Conservation (phyloP, 345 rosid genomes). For the Populus davidiana region DNA sequence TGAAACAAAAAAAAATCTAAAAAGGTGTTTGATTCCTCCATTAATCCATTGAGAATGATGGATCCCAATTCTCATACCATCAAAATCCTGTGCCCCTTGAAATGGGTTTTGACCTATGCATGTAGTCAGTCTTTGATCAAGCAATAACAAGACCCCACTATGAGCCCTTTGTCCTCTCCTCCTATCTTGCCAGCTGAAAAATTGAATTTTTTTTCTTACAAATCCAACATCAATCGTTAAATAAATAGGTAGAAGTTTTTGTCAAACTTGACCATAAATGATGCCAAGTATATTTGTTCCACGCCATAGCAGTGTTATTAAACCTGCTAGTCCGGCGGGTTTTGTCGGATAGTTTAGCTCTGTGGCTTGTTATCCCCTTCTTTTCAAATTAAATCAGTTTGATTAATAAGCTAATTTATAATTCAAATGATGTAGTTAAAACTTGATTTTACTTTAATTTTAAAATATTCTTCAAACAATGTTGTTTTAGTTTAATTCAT, state of each 20-base stretch:
- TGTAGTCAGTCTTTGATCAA: neutral
- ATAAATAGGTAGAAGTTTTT: neutral
- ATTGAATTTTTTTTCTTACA: neutral
- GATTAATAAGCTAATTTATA: too few relatives aligned
- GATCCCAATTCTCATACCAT: neutral
- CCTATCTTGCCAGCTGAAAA: neutral
- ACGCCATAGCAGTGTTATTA: too few relatives aligned
- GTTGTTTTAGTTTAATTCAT: too few relatives aligned
- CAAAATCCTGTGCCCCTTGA: neutral
- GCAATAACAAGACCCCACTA: neutral
- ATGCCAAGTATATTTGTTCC: neutral
- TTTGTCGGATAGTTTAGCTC: too few relatives aligned
- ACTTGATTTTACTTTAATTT: too few relatives aligned
- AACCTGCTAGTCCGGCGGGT: too few relatives aligned
- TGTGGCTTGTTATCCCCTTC: too few relatives aligned
- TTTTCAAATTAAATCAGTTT: too few relatives aligned
- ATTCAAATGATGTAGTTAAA: too few relatives aligned
- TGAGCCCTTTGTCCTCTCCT: neutral
- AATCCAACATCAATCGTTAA: neutral
- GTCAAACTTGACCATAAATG: neutral
- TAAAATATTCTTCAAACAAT: too few relatives aligned
- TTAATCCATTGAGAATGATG: conserved; percentile 1
- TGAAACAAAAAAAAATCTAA: neutral
- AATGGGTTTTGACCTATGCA: conserved; percentile 9
- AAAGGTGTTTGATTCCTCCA: conserved; percentile 13